A percentile compares a stretch with the other conserved stretches of the same genome.
These are phyloP conservation scores for Camillea tinctor DNA, from an alignment of 2,329 filamentous ascomycete species.

Conservation along the genomic window DNA sequence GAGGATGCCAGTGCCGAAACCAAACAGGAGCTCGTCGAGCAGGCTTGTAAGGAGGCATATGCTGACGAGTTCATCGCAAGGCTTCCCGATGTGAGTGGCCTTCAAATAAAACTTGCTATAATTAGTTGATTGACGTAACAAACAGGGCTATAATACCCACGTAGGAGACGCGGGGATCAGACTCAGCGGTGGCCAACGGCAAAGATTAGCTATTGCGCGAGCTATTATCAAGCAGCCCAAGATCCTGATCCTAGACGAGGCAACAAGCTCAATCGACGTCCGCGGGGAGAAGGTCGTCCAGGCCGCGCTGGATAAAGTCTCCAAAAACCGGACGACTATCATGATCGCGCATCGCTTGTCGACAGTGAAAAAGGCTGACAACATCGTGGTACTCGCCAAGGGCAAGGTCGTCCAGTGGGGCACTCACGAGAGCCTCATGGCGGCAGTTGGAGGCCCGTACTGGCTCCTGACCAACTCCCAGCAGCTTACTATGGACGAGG, in stretches of 20 bases:
- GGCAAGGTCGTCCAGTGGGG: conserved; percentile 72
- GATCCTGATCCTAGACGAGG: conserved; percentile 67
- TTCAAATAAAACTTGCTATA: neutral
- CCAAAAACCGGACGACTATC: conserved; percentile 60
- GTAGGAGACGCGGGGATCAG: conserved; percentile 66
- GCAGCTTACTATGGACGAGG: conserved; percentile 49
- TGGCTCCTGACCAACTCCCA: conserved; percentile 64
- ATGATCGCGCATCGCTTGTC: conserved; percentile 64
- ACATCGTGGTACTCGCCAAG: conserved; percentile 44
- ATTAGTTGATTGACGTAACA: neutral
- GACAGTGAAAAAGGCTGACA: conserved; percentile 45
- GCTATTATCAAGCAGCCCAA: conserved; percentile 63
- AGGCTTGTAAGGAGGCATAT: conserved; percentile 57
- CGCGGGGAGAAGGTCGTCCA: conserved; percentile 52
- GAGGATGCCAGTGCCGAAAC: conserved; percentile 47
- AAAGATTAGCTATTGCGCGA: conserved; percentile 65
- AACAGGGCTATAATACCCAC: conserved; percentile 54
- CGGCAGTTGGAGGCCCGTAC: conserved; percentile 61
- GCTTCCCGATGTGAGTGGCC: conserved; percentile 41
- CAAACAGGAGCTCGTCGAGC: conserved; percentile 46
- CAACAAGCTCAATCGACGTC: conserved; percentile 56
- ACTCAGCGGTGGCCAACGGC: conserved; percentile 66
- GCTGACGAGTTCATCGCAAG: conserved; percentile 57
- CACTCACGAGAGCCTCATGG: conserved; percentile 69
- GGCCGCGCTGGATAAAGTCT: conserved; percentile 54